Evolutionary conservation across 179 eudicot genomes (phyloP), one percentile per base, ranked within the genome.

Genomic region (Pouteria campechiana): DNA sequence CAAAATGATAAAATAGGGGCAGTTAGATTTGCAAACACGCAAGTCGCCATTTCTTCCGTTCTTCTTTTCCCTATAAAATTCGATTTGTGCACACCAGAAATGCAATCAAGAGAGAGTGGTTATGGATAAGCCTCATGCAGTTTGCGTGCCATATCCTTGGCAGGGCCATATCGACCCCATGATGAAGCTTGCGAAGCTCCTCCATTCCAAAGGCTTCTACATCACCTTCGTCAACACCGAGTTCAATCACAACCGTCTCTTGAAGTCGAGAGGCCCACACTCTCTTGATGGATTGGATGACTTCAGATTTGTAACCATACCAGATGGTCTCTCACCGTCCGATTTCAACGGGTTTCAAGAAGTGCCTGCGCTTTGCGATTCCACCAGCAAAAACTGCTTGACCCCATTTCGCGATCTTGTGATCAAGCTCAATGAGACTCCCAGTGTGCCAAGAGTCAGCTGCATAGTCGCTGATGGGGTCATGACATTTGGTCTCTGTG

Each of bases 221-320:
- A 53, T 67, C 34, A 67, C 73, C 32, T 62, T 47, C 35, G 61
- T 67, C 27, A 42, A 61, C 44, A 67, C 46, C 8, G 64, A 56
- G 10, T 55, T 38, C 47, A 67, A 67, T 13, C 58, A 36, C 32
- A 24, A 17, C 28, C 67, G 72, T 2, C 30, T 61, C 12, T 10
- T 61, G 0, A 50, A 59, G 4, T 29, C 72, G 7, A 32, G 37
- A 0, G 65, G 71, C 2, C 49, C 54, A 6, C 7, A 17, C 5
- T 30, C 58, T 16, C 50, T 66, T 1, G 49, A 46, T 15, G 51
- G 57, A 10, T 49, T 49, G 19, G 44, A 48, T 0, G 52, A 49
- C 1, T 68, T 68, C 32, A 51, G 48, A 13, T 68, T 52, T 15
- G 49, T 46, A 27, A 19, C 73, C n/a, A 62, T 68, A 4, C 32